phyloP scores from a whole-genome alignment of 495 filamentous ascomycete genomes.

The Aspergillus cristatus region DNA sequence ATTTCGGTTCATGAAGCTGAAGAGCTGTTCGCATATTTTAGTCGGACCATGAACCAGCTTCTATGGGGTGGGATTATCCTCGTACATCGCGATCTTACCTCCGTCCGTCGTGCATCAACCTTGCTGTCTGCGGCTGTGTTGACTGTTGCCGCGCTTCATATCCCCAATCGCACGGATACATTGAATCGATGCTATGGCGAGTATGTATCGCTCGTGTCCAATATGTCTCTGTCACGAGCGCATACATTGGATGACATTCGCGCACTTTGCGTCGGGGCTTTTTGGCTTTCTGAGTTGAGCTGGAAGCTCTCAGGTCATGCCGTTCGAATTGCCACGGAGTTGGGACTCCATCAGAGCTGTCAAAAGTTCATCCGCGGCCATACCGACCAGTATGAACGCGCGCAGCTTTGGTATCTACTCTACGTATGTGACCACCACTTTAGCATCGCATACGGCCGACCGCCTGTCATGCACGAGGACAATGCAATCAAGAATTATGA shows the following conservation, averaged over 20 bases:
- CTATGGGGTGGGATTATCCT: constrained; percentile 50
- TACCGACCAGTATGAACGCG: constrained; percentile 40
- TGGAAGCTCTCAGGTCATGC: constrained; percentile 48
- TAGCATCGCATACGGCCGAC: constrained; percentile 44
- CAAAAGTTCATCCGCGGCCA: constrained; percentile 36
- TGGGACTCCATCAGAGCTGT: constrained; percentile 43
- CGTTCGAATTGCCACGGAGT: constrained; percentile 45
- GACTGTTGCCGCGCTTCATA: constrained; percentile 45
- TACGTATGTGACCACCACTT: constrained; percentile 52
- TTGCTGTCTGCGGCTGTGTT: constrained; percentile 42
- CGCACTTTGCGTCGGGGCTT: constrained; percentile 42
- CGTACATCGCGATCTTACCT: constrained; percentile 38
- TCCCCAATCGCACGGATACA: constrained; percentile 39
- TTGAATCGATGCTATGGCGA: constrained; percentile 43
- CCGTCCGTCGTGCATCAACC: constrained; percentile 40
- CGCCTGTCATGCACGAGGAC: constrained; percentile 47
- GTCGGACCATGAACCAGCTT: constrained; percentile 44
- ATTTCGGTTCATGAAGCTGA: constrained; percentile 42
- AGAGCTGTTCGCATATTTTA: constrained; percentile 42
- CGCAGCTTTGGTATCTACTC: constrained; percentile 42
- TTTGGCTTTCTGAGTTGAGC: constrained; percentile 45
- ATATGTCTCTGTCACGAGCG: constrained; percentile 39
- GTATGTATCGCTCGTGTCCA: constrained; percentile 43
- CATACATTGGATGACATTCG: constrained; percentile 45
- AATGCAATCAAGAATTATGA: constrained; percentile 43